Base-by-base conservation (phyloP, 129 eudicot species). In the Chrysanthemum seticuspe region DNA sequence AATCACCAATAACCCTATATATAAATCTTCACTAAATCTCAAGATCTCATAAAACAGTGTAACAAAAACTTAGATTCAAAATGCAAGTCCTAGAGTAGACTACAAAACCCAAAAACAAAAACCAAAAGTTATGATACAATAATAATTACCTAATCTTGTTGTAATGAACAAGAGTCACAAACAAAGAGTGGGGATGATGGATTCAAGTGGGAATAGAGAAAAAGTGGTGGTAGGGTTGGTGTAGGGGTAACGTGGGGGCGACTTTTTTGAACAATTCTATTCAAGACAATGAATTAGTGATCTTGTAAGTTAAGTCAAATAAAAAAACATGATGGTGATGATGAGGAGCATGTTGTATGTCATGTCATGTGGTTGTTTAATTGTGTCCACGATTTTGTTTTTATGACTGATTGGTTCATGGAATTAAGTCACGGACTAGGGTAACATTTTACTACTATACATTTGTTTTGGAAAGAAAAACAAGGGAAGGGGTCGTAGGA, bases 201-300 rank as follows among this genome's bases (percentile, higher is more conserved):
- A 45, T 60, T 66, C 31, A 70, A 69, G 23, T 25, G 76, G 54
- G 11, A 34, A 56, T 65, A 75, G 65, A 44, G 67, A 57, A 77
- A 78, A 78, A 51, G 34, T 72, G 74, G 82, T 34, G 74, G 82
- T 34, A 65, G 76, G 67, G 73, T 57, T 47, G 64, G 49, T 54
- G 73, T 66, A 25, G 76, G 82, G 31, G 73, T 71, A 86, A 89
- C 92, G 96, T 86, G 96, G 89, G 83, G 75, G 77, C 83, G 77
- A 89, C 92, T 80, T 78, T 58, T 80, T 78, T 58, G 68, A 75
- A 64, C 47, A 57, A 34, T 76, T 73, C 58, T 61, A 49, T 73
- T 56, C 25, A 49, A 73, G 29, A 27, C 29, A 27, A 27, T 29
- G 34, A 31, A 55, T 25, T 62, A 74, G 45, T 63, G 72, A 68